Conservation (phyloP, 768 basidiomycete genomes). For the Phaffia tasmanica region DNA sequence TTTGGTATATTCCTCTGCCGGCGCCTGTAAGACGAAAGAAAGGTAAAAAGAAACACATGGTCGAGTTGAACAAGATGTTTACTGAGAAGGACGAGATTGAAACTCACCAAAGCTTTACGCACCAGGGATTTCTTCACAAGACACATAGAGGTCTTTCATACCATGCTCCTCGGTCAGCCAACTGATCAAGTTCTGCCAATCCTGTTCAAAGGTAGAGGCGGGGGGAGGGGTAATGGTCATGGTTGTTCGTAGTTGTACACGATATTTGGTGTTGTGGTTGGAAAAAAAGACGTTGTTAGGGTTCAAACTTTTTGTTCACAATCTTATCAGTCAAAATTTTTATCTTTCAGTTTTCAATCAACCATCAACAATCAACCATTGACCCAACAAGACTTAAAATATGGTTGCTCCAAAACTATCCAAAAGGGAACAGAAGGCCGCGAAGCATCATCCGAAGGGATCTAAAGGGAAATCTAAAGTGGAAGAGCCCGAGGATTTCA, state of each 20-base stretch:
- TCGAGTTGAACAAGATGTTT: background rate
- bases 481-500: background rate
- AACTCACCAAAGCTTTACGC: background rate
- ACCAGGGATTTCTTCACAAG: conserved; percentile 1
- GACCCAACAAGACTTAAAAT: conserved; percentile 1
- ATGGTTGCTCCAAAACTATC: conserved; percentile 5
- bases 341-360: conserved; percentile 19
- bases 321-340: conserved; percentile 18
- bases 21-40: conserved; percentile 7
- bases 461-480: conserved; percentile 3
- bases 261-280: too few relatives aligned
- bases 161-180: background rate
- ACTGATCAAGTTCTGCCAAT: background rate
- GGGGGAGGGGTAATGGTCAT: too few relatives aligned
- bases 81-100: background rate
- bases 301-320: conserved; percentile 16
- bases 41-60: background rate
- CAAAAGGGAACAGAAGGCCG: conserved; percentile 26
- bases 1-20: conserved; percentile 17
- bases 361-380: background rate
- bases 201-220: too few relatives aligned
- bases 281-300: background rate
- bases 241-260: too few relatives aligned
- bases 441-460: conserved; percentile 9
- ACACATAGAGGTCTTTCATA: background rate